A percentile compares a stretch with the other conserved stretches of the same genome.
Conservation (phyloP, 2,329 filamentous ascomycete species). For the Neurospora sp. region DNA sequence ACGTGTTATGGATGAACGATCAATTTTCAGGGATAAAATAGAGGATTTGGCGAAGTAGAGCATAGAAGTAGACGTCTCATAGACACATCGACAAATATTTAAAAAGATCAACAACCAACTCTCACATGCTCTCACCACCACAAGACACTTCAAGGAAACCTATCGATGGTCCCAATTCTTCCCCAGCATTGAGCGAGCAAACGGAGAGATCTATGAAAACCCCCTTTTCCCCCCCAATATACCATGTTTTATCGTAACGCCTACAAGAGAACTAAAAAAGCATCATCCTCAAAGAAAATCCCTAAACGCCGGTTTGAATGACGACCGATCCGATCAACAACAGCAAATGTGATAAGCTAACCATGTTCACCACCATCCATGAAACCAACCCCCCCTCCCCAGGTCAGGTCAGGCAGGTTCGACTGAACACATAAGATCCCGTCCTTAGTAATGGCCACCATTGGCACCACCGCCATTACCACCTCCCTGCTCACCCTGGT, state of each 20-base stretch:
- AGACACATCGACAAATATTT: background rate
- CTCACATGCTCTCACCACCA: background rate
- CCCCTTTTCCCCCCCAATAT: background rate
- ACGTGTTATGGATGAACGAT: background rate
- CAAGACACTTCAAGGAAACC: background rate
- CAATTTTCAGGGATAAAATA: background rate
- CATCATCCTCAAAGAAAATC: background rate
- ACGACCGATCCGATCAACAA: background rate
- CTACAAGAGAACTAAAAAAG: background rate
- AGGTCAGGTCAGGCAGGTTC: no score
- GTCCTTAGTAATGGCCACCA: background rate
- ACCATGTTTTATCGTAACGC: background rate
- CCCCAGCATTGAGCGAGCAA: background rate
- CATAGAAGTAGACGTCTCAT: background rate
- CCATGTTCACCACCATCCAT: background rate
- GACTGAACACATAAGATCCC: no score
- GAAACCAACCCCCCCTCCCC: no score
- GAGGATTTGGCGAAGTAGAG: background rate
- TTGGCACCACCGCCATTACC: slow-evolving; percentile 38
- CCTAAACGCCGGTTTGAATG: background rate
- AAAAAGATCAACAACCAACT: background rate
- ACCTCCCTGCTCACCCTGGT: slow-evolving; percentile 44
- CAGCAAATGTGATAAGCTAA: background rate
- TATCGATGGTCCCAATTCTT: background rate
- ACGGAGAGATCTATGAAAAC: background rate